Evolutionary conservation across 495 filamentous ascomycete species (phyloP), one percentile per base, ranked within the genome.

Genomic region (Aspergillus leporis): DNA sequence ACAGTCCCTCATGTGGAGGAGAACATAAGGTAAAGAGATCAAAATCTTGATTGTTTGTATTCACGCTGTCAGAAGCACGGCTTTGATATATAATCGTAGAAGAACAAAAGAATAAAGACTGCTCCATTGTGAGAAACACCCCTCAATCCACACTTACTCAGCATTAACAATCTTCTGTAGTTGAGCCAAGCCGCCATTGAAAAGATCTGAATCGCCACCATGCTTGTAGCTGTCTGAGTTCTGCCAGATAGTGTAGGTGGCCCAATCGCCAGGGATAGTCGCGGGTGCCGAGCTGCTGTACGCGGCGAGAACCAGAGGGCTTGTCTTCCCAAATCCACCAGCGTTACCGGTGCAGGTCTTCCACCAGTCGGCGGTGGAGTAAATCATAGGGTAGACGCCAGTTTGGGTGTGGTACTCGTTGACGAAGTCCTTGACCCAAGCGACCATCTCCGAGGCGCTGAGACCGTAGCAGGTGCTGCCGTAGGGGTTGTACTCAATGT

Each of bases 301-400:
- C n/a, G 75, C 62, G 1, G 83, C 84, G 51, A 87, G 62, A 21
- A 82, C 78, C 5, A 87, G 70, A 13, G 83, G 82, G 61, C 77
- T 77, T 1, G 66, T 81, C 14, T 63, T 56, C 18, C 62, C 55
- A 49, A 86, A 86, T 4, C 69, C 76, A 6, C 56, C 60, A 5
- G 70, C 77, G 59, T 83, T 77, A 0, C 82, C 83, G 3, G 85
- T 85, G 66, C 84, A 87, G 16, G 65, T 64, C 16, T 54, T 64
- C 84, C 85, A 87, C 84, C 83, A 87, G 56, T 75, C 74, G 13
- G 76, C 72, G 36, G 75, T 83, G 23, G 75, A 78, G 61, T 85
- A 86, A 32, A 87, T 72, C 58, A 87, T 70, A 0, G 83, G 84
- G 50, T 83, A 85, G 19, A 78, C 68, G 0, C 71, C 67, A 5